Base-by-base conservation (phyloP, 2,329 filamentous ascomycete genomes). In the Leptographium flavum region DNA sequence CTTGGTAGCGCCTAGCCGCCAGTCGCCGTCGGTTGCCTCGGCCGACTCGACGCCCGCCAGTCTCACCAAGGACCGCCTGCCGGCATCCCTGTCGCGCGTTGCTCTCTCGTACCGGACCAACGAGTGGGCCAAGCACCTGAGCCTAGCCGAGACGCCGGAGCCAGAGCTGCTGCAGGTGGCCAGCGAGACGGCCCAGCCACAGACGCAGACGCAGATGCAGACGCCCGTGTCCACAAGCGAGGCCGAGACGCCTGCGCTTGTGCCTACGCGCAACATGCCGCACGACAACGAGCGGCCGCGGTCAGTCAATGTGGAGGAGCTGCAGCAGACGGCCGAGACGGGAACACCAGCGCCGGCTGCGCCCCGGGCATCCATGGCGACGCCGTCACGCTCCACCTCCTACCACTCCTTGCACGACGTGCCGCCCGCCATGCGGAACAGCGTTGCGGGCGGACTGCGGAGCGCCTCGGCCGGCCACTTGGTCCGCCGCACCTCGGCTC, bases 101-200 rank as follows among this genome's bases (percentile, higher is more conserved):
- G 82, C 87, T 2, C 68, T 86, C 58, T 84, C 83, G 0, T 94
- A 92, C 57, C 77, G 90, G 47, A 95, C 87, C 2, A 94, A 94
- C 52, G 90, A 96, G 63, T 96, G 90, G 90, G 87, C 87, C 0
- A 95, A 94, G 60, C 87, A 94, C 59, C 69, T 94, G 11, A 78
- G 79, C 50, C 67, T 74, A 36, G 87, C 90, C 7, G 88, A 95
- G 15, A 65, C 67, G 5, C 87, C 87, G 1, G 73, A 79, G 40
- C 61, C 73, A 1, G 80, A 86, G 8, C 72, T 77, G 2, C 59
- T 83, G 13, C 67, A 73, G 22, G 57, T 76, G 4, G 19, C 14
- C 50, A 60, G 70, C 53, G 15, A 21, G 19, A 11, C 7, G 2
- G 48, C 62, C 54, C 50, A 63, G 50, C 44, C 56, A 31, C 17